Base-by-base conservation (phyloP, 768 basidiomycete genomes). In the Collybia nuda region DNA sequence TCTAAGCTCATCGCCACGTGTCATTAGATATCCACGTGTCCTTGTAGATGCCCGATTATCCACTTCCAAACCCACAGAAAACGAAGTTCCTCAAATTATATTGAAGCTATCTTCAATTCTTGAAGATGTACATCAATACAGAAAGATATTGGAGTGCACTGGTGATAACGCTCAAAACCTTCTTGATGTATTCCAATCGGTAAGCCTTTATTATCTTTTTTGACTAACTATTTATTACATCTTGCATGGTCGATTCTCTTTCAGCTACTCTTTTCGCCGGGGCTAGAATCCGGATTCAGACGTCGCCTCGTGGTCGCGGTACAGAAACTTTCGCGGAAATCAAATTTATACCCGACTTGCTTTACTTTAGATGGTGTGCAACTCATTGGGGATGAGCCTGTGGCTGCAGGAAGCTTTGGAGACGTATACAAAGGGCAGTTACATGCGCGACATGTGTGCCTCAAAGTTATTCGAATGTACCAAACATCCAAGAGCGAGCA, bases 381-480 rank as follows among this genome's bases (percentile, higher is more conserved):
- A 23, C 22, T 44, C 17, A 32, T 40, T 2, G 17, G 40, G 8
- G 42, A 54, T 22, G 11, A 29, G 32, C 53, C 53, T 2, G 26
- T 54, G 19, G 29, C 53, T n/a, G 42, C 48, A 6, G 53, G 52
- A n/a, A 38, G 43, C 15, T 53, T 53, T 40, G 52, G 44, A 9
- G 52, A 53, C n/a, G 45, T 53, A 11, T 54, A 40, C 22, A 50
- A 50, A 39, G 53, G 43, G 15, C 9, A 18, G 12, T 46, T 49
- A 9, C 15, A 14, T 5, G 43, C 6, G 1, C 18, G 38, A 18
- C 3, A 17, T 5, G 40, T 46, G 15, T 54, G 49, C 32, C 19
- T 57, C 3, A 57, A 51, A 26, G 53, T 54, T 1, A 46, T 67
- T n/a, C 61, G 54, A 39, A 47, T 64, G 35, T 65, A 62, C 21